Conservation (phyloP, 495 filamentous ascomycete genomes). For the Tirmania nivea region DNA sequence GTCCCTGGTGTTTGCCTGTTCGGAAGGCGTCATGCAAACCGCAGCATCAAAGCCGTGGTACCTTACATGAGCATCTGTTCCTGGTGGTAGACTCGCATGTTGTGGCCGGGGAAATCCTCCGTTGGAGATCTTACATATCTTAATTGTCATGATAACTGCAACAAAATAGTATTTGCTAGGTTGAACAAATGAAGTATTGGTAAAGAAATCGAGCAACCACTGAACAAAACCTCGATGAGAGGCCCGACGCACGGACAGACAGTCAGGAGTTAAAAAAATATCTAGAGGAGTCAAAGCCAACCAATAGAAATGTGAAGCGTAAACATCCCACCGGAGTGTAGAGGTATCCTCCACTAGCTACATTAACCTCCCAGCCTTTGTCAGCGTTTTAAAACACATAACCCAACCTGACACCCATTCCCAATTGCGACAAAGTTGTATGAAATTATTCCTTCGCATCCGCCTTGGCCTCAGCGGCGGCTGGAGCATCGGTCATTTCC, state of each 20-base stretch:
- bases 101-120: no score
- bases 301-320: not conserved
- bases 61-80: no score
- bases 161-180: not conserved
- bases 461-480: constrained; percentile 13
- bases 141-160: no score
- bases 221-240: not conserved
- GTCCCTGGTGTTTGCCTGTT: no score
- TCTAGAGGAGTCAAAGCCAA: not conserved
- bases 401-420: not conserved
- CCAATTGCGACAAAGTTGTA: not conserved
- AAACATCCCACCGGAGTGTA: not conserved
- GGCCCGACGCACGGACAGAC: not conserved
- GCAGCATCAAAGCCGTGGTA: no score
- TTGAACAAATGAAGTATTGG: not conserved
- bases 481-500: constrained; percentile 30
- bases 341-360: not conserved
- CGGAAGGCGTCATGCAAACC: no score
- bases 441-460: not conserved
- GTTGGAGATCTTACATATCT: no score
- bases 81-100: no score
- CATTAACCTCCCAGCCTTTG: not conserved
- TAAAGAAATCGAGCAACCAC: not conserved
- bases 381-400: not conserved
- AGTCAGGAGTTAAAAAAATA: not conserved